Conservation (phyloP, 352 stramenopile species). For the Globisporangium recalcitrans region DNA sequence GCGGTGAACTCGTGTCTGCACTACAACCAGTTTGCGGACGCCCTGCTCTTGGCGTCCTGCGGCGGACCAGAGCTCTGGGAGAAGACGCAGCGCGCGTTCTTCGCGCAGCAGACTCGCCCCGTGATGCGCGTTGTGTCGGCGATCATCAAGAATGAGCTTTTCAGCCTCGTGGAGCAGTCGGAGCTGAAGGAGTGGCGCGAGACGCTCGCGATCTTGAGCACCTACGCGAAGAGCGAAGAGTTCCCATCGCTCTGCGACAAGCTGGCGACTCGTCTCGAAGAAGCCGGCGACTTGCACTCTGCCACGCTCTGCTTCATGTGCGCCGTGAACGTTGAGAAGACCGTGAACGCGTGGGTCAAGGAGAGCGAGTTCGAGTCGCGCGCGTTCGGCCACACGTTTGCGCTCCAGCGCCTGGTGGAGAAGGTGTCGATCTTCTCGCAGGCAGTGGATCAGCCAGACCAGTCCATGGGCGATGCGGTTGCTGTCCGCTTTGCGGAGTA, state of each 20-base stretch:
- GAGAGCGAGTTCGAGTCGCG: slow-evolving; percentile 78
- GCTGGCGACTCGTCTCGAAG: slow-evolving; percentile 90
- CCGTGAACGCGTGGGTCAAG: slow-evolving; percentile 86
- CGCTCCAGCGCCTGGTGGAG: slow-evolving; percentile 95
- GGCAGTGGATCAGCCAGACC: slow-evolving; percentile 76
- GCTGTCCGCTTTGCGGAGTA: slow-evolving; percentile 91
- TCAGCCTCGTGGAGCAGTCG: slow-evolving; percentile 77
- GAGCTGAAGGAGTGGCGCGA: slow-evolving; percentile 95
- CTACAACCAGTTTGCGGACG: slow-evolving; percentile 95
- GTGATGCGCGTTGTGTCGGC: slow-evolving; percentile 95
- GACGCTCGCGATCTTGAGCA: slow-evolving; percentile 96
- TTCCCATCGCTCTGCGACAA: slow-evolving; percentile 94
- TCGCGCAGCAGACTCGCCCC: slow-evolving; percentile 85
- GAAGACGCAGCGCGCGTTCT: slow-evolving; percentile 94
- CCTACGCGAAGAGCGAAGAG: slow-evolving; percentile 96
- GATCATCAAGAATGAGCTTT: slow-evolving; percentile 94
- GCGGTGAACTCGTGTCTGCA: slow-evolving; percentile 96
- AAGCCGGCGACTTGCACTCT: slow-evolving; percentile 82
- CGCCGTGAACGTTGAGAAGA: slow-evolving; percentile 89
- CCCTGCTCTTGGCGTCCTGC: slow-evolving; percentile 90
- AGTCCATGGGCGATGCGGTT: slow-evolving; percentile 85
- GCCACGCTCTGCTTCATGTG: slow-evolving; percentile 98
- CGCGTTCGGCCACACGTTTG: slow-evolving; percentile 61
- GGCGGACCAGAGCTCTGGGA: slow-evolving; percentile 94
- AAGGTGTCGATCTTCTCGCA: slow-evolving; percentile 94